These are phyloP conservation scores for Rutstroemia sp. DNA, from an alignment of 2,329 filamentous ascomycete species.

Conservation along the genomic window DNA sequence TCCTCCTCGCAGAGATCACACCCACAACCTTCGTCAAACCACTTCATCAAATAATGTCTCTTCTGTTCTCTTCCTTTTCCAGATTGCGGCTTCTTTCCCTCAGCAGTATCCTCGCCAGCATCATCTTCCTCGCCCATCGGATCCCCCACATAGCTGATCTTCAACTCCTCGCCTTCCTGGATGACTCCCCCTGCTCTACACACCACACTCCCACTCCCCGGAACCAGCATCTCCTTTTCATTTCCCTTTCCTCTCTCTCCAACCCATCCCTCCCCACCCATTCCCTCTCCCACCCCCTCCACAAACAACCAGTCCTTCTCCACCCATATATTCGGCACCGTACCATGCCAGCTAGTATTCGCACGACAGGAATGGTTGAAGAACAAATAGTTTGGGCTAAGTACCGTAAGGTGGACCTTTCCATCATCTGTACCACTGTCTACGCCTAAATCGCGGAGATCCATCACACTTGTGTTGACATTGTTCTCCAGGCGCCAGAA, in stretches of 20 bases:
- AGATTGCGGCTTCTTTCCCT: not conserved
- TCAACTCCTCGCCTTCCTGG: slow-evolving; percentile 23
- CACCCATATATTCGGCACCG: slow-evolving; percentile 1
- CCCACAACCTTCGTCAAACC: not conserved
- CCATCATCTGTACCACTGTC: not conserved
- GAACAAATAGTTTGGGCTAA: slow-evolving; percentile 25
- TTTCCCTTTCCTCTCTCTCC: no score
- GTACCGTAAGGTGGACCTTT: slow-evolving; percentile 3
- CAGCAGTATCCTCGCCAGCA: not conserved
- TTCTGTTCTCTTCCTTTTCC: not conserved
- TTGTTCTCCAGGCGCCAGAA: slow-evolving; percentile 26
- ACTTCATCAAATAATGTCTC: not conserved
- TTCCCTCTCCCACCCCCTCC: not conserved
- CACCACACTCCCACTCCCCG: slow-evolving; percentile 18
- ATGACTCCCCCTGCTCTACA: slow-evolving; percentile 18
- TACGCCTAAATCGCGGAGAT: not conserved
- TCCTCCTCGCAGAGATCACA: not conserved
- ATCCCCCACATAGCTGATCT: slow-evolving; percentile 25
- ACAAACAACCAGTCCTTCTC: not conserved
- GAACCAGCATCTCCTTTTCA: slow-evolving; percentile 9
- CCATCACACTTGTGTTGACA: slow-evolving; percentile 14
- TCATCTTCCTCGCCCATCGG: slow-evolving; percentile 8
- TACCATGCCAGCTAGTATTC: slow-evolving; percentile 13
- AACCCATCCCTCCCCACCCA: slow-evolving; percentile 2
- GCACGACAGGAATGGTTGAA: slow-evolving; percentile 24